Base-by-base conservation (phyloP, 495 filamentous ascomycete species). In the Thozetella sp. region DNA sequence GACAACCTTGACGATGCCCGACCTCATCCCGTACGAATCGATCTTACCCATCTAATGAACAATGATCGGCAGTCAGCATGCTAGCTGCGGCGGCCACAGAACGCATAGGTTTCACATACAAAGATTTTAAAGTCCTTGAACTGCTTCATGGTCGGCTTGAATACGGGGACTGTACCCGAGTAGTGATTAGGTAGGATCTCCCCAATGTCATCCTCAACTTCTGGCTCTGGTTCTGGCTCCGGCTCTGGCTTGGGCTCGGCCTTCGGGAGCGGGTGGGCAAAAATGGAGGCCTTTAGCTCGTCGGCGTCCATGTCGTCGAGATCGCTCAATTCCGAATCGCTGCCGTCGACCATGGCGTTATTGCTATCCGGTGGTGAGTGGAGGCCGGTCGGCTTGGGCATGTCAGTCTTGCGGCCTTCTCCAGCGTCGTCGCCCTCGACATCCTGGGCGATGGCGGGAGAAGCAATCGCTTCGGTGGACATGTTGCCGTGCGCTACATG, bases 21-120 rank as follows among this genome's bases (percentile, higher is more conserved):
- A 92, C 75, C 91, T 90, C 95, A 98, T 99, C 64, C 95, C 95
- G 72, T 97, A 96, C 59, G 88, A 87, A 70, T 98, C 90, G 62
- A 98, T 86, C 72, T 90, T 95, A 50, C 87, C 82, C 79, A 96
- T 88, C 75, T 84, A 52, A 23, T 52, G 56, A n/a, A n/a, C n/a
- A n/a, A n/a, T 25, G 15, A 57, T 51, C 22, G n/a, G 17, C 51
- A 12, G 58, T 56, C 54, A 56, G 30, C 25, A 37, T 19, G 34
- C 20, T 19, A 56, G 23, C 22, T 30, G 22, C 46, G 37, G 55
- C 25, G 13, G 9, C 40, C 25, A 46, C 45, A 57, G 56, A 50
- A 19, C 26, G 25, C 37, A 27, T 56, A 27, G 54, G 19, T 26
- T 17, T 26, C 22, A 75, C 81, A 27, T 79, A 87, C 84, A 61